Base-by-base conservation (phyloP, 2,329 filamentous ascomycete species). In the Aspergillus clavatus region DNA sequence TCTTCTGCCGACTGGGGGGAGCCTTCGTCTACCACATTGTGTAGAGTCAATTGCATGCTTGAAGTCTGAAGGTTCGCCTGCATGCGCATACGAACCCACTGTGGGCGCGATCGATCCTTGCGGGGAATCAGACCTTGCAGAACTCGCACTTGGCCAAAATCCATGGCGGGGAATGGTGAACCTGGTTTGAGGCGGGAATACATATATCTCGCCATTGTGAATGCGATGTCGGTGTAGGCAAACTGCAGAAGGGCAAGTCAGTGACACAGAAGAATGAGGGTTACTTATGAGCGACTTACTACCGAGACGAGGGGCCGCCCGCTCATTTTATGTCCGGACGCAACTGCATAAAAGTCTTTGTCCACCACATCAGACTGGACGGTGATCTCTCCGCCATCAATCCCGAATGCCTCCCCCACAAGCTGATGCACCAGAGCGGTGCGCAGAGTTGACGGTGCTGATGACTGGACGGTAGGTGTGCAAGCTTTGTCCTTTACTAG, bases 71-170 rank as follows among this genome's bases (percentile, higher is more conserved):
- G 42, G 16, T 18, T 49, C 33, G 21, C 48, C 46, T 1, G 14
- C 14, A 35, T 39, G 4, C 43, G 35, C 12, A 49, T 39, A 3
- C 38, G 46, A 35, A 52, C 37, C 38, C 24, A 39, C 16, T 51
- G 46, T 10, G 49, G 43, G 5, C 39, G 37, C 4, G 39, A 44
- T 3, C 37, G 42, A 28, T 45, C 36, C 7, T 44, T 47, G 5
- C 48, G 38, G 5, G 83, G 67, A 27, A 82, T 72, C 5, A 83
- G 77, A 43, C 80, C 76, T 29, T 81, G 72, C 68, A 82, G 26
- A 2, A 75, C 68, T 7, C 59, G 60, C 38, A 76, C 53, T 39
- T 72, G 57, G 14, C 57, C 41, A 7, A 75, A 62, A 46, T 73
- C 63, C 38, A 75, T 65, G 24, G 58, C 43, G 0, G 62, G 47